Evolutionary conservation across 2,329 filamentous ascomycete species (phyloP).

Genomic region (Pestalotiopsis fici): DNA sequence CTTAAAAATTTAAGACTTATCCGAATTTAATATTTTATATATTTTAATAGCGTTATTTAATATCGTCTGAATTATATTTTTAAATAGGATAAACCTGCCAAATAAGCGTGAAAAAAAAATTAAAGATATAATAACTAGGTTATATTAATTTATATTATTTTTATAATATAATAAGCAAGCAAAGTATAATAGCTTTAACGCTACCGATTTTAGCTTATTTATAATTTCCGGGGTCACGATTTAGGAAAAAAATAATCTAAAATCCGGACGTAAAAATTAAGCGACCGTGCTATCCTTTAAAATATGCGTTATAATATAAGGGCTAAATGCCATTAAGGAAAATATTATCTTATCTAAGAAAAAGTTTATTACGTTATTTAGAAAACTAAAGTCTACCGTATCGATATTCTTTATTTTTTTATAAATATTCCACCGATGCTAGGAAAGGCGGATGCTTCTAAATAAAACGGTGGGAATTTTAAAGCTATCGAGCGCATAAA

Average conservation of each 20-base stretch:
- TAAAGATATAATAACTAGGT: background rate
- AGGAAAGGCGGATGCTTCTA: constrained; percentile 16
- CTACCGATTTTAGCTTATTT: constrained; percentile 18
- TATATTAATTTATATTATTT: constrained; percentile 31
- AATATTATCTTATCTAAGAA: constrained; percentile 18
- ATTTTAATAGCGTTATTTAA: constrained; percentile 17
- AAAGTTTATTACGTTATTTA: constrained; percentile 15
- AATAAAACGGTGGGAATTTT: constrained; percentile 24
- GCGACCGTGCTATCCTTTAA: constrained; percentile 18
- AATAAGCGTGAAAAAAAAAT: background rate
- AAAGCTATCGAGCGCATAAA: constrained; percentile 18
- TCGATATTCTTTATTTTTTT: constrained; percentile 24
- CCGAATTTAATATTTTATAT: constrained; percentile 14
- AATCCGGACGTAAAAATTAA: constrained; percentile 20
- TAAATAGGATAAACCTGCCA: constrained; percentile 21
- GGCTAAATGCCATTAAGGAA: background rate
- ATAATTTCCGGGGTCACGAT: constrained; percentile 11
- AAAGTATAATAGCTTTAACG: constrained; percentile 26
- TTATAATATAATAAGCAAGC: constrained; percentile 31
- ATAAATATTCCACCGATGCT: constrained; percentile 23
- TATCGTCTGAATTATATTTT: constrained; percentile 26
- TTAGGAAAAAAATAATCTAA: background rate
- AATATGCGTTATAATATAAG: constrained; percentile 13
- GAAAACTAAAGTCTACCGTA: constrained; percentile 24
- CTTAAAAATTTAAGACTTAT: constrained; percentile 24